Evolutionary conservation across 108 stramenopile genomes (phyloP).

Genomic region (Skeletonema marinoi): DNA sequence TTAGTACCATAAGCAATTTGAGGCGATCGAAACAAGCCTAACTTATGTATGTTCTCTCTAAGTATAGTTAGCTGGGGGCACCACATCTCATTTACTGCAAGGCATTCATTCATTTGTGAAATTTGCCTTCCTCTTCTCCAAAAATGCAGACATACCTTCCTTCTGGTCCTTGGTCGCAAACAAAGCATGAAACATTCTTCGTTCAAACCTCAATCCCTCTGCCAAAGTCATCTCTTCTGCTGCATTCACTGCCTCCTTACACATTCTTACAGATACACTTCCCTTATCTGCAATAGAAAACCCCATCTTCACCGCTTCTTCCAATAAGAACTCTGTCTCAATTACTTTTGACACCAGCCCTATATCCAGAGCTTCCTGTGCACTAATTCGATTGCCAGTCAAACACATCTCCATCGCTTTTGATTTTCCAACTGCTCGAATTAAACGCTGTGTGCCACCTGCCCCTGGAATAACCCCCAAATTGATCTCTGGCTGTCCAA

Average conservation of each 20-base stretch:
- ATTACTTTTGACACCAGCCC: constrained; percentile 94
- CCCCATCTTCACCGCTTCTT: constrained; percentile 91
- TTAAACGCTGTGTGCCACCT: constrained; percentile 97
- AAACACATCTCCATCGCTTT: constrained; percentile 98
- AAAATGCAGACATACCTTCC: constrained; percentile 96
- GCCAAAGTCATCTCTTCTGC: constrained; percentile 92
- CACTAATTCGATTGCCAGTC: constrained; percentile 92
- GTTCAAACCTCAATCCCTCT: constrained; percentile 94
- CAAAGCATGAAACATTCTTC: constrained; percentile 94
- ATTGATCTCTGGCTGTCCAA: constrained; percentile 96
- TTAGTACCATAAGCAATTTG: too few relatives aligned
- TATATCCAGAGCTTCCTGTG: constrained; percentile 85
- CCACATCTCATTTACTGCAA: not conserved
- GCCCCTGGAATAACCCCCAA: constrained; percentile 96
- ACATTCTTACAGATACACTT: constrained; percentile 77
- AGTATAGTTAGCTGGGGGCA: too few relatives aligned
- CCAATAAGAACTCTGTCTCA: constrained; percentile 73
- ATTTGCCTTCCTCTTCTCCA: constrained; percentile 87
- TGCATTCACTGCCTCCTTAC: constrained; percentile 98
- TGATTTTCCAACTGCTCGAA: constrained; percentile 95
- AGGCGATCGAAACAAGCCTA: too few relatives aligned
- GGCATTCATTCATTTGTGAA: constrained; percentile 70
- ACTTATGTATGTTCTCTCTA: too few relatives aligned
- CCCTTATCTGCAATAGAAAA: constrained; percentile 90
- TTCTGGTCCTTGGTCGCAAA: constrained; percentile 99